phyloP scores from a whole-genome alignment of 164 flowering plant genomes.

The Echeveria elegans region DNA sequence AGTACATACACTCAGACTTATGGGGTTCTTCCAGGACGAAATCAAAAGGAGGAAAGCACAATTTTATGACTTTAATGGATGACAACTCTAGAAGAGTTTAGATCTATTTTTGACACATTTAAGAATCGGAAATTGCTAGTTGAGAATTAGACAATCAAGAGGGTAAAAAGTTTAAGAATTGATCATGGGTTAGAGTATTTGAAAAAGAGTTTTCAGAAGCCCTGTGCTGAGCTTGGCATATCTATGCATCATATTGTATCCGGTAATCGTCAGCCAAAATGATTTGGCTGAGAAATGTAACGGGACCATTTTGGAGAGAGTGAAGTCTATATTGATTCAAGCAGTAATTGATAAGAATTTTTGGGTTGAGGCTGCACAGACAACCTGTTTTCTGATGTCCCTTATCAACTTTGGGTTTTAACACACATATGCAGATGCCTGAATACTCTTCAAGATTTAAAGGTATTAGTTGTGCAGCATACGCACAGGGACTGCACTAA shows the following conservation, averaged over 20 bases:
- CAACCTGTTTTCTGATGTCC: not conserved
- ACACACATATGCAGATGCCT: not conserved
- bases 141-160: no score
- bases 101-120: no score
- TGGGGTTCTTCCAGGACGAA: no score
- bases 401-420: not conserved
- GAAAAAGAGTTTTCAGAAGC: not conserved
- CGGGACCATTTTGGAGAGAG: not conserved
- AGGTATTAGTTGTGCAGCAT: not conserved
- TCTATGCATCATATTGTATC: not conserved
- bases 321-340: not conserved
- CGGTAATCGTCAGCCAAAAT: constrained; percentile 10
- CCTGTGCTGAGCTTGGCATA: not conserved
- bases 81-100: no score
- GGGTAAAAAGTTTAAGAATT: no score
- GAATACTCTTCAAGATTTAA: not conserved
- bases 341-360: not conserved
- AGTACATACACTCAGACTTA: no score
- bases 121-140: no score
- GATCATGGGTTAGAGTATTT: not conserved
- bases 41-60: no score
- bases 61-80: no score
- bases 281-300: constrained; percentile 4
- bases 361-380: not conserved
- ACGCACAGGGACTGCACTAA: no score